Conservation (phyloP, 2,329 filamentous ascomycete genomes). For the Esteya vermicola region DNA sequence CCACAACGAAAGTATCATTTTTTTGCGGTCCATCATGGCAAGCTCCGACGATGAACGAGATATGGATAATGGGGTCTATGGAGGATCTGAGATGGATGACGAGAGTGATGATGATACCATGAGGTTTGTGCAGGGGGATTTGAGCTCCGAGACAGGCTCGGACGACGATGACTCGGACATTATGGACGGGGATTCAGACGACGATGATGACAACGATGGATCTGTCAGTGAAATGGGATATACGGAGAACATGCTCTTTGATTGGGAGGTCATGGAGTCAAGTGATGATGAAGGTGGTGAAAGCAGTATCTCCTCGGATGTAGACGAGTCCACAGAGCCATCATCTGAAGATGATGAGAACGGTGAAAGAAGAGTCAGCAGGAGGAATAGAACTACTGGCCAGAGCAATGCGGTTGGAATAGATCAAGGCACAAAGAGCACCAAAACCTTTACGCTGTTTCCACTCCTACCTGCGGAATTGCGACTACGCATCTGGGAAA, state of each 20-base stretch:
- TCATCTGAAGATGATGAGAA: neutral
- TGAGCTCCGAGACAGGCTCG: neutral
- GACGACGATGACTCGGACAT: neutral
- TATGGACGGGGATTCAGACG: neutral
- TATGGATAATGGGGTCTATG: neutral
- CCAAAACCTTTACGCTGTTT: conserved; percentile 7
- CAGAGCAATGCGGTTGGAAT: too few species aligned
- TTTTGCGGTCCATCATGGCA: too few species aligned
- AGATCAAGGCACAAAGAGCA: too few species aligned
- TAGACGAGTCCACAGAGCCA: neutral
- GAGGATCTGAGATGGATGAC: neutral
- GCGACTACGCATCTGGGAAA: conserved; percentile 10
- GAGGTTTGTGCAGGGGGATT: neutral
- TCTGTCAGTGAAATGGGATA: neutral
- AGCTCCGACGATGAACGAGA: neutral
- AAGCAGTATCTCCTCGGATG: neutral
- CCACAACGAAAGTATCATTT: too few species aligned
- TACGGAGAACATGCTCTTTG: neutral
- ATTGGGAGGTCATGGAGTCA: neutral
- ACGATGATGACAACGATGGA: neutral
- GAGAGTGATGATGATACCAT: neutral
- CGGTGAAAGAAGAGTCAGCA: neutral
- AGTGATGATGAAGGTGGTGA: neutral
- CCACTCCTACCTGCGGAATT: conserved; percentile 7
- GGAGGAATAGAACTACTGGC: neutral